phyloP scores from a whole-genome alignment of 805 yeast species.

The Pichia deserticola region DNA sequence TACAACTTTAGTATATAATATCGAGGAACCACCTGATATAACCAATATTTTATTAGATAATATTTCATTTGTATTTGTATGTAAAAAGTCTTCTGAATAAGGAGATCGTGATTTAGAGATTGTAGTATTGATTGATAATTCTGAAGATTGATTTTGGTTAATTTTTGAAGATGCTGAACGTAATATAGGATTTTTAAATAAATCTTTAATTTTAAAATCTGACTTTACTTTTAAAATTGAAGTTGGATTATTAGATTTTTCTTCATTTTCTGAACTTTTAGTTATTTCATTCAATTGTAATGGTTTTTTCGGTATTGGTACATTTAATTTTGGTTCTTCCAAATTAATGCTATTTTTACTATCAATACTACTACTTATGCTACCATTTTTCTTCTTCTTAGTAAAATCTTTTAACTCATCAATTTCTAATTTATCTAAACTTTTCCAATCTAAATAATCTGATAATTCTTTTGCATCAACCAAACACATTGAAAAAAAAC shows the following conservation, averaged over 20 bases:
- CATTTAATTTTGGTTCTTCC: neutral
- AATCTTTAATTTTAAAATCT: neutral
- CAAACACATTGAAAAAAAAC: conserved; percentile 20
- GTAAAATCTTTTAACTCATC: neutral
- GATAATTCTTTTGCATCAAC: conserved; percentile 12
- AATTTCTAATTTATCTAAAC: no score
- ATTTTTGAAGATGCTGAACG: no score
- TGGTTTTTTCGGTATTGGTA: neutral
- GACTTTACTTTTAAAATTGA: neutral
- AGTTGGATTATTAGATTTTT: no score
- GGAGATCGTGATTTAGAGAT: neutral
- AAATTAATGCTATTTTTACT: neutral
- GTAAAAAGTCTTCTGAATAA: neutral
- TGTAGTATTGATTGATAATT: neutral
- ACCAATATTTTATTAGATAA: conserved; percentile 19
- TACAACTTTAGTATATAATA: conserved; percentile 18
- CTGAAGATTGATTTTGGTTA: neutral
- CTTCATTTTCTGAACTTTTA: neutral
- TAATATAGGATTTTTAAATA: neutral
- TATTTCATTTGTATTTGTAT: conserved; percentile 5
- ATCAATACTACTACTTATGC: neutral
- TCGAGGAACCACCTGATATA: conserved; percentile 28
- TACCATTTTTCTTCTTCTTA: no score
- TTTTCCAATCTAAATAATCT: conserved; percentile 4
- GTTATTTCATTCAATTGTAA: neutral